A percentile compares a stretch with the other conserved stretches of the same genome.
Evolutionary conservation across 768 basidiomycete species (phyloP).

Genomic region (Hemileccinum impolitum): DNA sequence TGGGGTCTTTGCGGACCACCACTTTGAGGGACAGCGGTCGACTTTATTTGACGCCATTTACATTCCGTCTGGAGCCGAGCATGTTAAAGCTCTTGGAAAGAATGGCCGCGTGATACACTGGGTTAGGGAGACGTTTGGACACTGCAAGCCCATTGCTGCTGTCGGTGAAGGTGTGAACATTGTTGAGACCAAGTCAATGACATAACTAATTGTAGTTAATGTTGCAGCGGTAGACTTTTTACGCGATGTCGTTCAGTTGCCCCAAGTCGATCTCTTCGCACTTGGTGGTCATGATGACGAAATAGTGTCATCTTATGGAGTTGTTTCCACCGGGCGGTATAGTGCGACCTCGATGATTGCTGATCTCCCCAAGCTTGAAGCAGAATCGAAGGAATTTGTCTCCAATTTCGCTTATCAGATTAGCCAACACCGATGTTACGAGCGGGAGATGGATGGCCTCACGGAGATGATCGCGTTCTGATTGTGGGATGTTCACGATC

Average conservation of each 20-base stretch:
- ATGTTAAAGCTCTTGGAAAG: conserved; percentile 52
- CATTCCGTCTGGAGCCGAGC: conserved; percentile 66
- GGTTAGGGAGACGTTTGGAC: conserved; percentile 81
- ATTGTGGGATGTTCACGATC: conserved; percentile 1
- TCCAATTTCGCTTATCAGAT: conserved; percentile 59
- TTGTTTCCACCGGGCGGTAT: conserved; percentile 59
- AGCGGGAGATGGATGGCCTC: conserved; percentile 59
- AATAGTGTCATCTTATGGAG: conserved; percentile 56
- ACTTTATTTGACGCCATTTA: conserved; percentile 83
- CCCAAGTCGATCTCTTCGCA: conserved; percentile 42
- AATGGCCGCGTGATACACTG: conserved; percentile 78
- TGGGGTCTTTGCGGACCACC: conserved; percentile 57
- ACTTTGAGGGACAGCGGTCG: conserved; percentile 74
- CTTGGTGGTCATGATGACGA: conserved; percentile 27
- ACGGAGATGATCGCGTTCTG: conserved; percentile 48
- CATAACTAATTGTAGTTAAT: not conserved
- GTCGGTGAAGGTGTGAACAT: conserved; percentile 52
- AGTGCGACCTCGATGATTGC: conserved; percentile 32
- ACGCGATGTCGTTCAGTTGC: conserved; percentile 42
- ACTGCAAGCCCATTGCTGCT: conserved; percentile 80
- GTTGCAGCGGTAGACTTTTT: conserved; percentile 47
- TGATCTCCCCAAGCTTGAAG: conserved; percentile 43
- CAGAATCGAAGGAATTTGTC: conserved; percentile 50
- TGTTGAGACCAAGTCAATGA: not conserved
- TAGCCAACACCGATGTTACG: conserved; percentile 64